Base-by-base conservation (phyloP, 2,329 filamentous ascomycete species). In the Ophiobolus disseminans region DNA sequence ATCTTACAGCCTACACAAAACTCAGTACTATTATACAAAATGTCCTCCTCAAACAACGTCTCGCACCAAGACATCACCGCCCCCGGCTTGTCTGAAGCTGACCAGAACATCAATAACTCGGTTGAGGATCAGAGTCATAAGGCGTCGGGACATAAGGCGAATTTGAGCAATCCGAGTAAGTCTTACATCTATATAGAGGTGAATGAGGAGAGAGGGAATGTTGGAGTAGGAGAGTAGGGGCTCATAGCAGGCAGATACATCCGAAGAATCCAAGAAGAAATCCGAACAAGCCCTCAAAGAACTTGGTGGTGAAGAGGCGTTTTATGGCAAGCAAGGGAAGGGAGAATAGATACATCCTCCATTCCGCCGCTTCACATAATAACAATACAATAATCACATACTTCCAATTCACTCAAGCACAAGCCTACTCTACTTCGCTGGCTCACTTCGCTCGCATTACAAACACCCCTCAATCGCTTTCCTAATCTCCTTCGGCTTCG, bases 91-190 rank as follows among this genome's bases (percentile, higher is more conserved):
- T 53, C 53, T 8, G 43, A 62, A 35, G 45, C 45, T 2, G 57
- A 61, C 31, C 57, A 64, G 49, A 61, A 61, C 25, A 63, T 63
- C 50, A 60, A 64, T 40, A 53, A 66, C 31, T 56, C 55, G 7
- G 34, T 47, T 6, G 60, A 65, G 40, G 62, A 64, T 17, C 50
- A 55, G 23, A 55, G 48, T 17, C 45, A 65, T 22, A 23, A 45
- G 36, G 57, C 62, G 11, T 40, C 40, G 17, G 77, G 77, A 11
- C 76, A 79, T 63, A 79, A 79, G 65, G 77, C 78, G 2, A 80
- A 80, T 52, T 54, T 80, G 14, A 70, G 72, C 46, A 80, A 80
- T 50, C 76, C 77, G 8, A 79, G 77, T 79, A 64, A 23, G 55
- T 31, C 5, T n/a, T n/a, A n/a, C n/a, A n/a, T n/a, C n/a, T n/a